phyloP scores from a whole-genome alignment of 805 yeast genomes.

The Phaffomyces thermotolerans region DNA sequence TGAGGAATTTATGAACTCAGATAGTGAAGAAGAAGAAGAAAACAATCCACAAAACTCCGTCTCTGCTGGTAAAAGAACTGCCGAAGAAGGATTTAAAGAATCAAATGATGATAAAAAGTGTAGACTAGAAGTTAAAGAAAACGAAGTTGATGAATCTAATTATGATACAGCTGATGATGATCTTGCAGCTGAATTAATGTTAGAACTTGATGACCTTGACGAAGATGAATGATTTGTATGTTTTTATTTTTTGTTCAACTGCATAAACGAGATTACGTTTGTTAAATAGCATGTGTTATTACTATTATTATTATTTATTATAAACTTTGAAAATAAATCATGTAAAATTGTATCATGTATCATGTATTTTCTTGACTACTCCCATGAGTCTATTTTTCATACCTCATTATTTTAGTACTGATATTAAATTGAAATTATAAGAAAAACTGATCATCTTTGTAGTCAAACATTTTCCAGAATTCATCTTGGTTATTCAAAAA shows the following conservation, averaged over 20 bases:
- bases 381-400: background rate
- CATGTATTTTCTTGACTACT: background rate
- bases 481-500: constrained; percentile 14
- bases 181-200: constrained; percentile 26
- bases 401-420: background rate
- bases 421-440: constrained; percentile 4
- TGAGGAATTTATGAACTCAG: constrained; percentile 43
- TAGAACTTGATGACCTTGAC: constrained; percentile 18
- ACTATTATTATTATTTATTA: background rate
- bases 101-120: constrained; percentile 14
- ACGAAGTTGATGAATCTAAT: constrained; percentile 18
- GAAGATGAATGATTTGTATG: constrained; percentile 3
- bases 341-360: no score
- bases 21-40: constrained; percentile 23
- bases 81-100: constrained; percentile 3
- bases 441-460: constrained; percentile 22
- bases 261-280: background rate
- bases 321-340: background rate
- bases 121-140: constrained; percentile 5
- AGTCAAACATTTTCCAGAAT: constrained; percentile 23
- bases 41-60: constrained; percentile 9
- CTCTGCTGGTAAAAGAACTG: background rate
- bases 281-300: background rate
- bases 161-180: constrained; percentile 25
- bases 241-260: no score